Percentiles rank a stretch among this genome's conserved stretches.
These are phyloP conservation scores for Trebouxia sp. DNA, from an alignment of 139 green algal species.

Conservation along the genomic window DNA sequence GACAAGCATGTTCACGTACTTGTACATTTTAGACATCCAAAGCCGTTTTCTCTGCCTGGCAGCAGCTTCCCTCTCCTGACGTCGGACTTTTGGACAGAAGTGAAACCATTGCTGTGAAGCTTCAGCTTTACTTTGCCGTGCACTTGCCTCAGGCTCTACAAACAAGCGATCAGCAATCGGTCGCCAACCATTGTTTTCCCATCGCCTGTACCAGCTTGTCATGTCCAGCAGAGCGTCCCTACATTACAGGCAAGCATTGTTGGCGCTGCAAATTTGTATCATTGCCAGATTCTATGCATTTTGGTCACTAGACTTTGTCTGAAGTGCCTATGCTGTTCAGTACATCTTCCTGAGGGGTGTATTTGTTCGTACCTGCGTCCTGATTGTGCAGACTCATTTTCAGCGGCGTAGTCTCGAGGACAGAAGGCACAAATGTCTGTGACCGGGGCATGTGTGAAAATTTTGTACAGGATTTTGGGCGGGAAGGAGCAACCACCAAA, in stretches of 20 bases:
- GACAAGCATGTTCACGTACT: not conserved
- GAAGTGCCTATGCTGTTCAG: slow-evolving; percentile 41
- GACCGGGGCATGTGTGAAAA: slow-evolving; percentile 76
- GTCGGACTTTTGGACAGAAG: slow-evolving; percentile 5
- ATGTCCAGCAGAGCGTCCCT: not conserved
- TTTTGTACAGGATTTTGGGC: slow-evolving; percentile 82
- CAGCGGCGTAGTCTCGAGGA: slow-evolving; percentile 43
- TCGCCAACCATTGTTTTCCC: slow-evolving; percentile 78
- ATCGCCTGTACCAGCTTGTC: slow-evolving; percentile 65
- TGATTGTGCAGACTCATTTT: too few species aligned
- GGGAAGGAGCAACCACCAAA: slow-evolving; percentile 73
- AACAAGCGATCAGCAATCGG: slow-evolving; percentile 60
- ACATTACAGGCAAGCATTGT: not conserved
- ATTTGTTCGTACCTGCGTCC: not conserved
- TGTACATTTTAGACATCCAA: slow-evolving; percentile 31
- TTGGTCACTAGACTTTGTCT: slow-evolving; percentile 44
- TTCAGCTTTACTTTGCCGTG: slow-evolving; percentile 1
- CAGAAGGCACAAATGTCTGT: slow-evolving; percentile 47
- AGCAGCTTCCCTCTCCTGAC: slow-evolving; percentile 1
- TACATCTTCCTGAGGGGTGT: not conserved
- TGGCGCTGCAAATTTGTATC: not conserved
- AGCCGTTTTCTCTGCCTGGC: not conserved
- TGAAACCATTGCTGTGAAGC: not conserved
- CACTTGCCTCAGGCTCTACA: slow-evolving; percentile 31
- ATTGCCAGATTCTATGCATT: not conserved